phyloP scores from a whole-genome alignment of 495 filamentous ascomycete genomes.

The Rhizodiscina lignyota region DNA sequence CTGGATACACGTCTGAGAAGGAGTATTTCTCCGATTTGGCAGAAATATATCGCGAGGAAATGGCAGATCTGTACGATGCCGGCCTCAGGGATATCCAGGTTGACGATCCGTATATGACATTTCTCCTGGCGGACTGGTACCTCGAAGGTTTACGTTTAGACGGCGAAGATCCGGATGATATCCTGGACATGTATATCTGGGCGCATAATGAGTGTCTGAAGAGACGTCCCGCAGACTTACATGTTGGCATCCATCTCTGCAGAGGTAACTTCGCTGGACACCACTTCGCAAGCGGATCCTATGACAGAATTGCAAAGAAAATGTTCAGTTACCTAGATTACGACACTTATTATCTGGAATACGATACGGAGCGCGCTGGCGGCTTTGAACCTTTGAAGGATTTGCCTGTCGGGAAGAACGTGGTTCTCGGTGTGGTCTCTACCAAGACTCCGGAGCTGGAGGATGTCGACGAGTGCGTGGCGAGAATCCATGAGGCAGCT shows the following conservation, averaged over 20 bases:
- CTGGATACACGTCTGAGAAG: constrained; percentile 39
- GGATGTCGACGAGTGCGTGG: constrained; percentile 41
- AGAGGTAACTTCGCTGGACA: constrained; percentile 34
- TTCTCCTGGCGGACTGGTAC: constrained; percentile 50
- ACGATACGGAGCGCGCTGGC: constrained; percentile 48
- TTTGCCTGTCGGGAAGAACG: constrained; percentile 46
- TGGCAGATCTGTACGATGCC: constrained; percentile 41
- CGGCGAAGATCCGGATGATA: constrained; percentile 35
- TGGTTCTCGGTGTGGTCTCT: constrained; percentile 48
- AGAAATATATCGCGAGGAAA: constrained; percentile 40
- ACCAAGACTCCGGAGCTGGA: constrained; percentile 47
- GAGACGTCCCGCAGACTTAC: constrained; percentile 39
- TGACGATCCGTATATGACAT: constrained; percentile 47
- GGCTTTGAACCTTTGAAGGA: constrained; percentile 47
- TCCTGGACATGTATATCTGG: constrained; percentile 42
- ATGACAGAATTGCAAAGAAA: constrained; percentile 49
- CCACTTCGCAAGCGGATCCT: constrained; percentile 49
- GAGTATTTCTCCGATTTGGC: constrained; percentile 47
- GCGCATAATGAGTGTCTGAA: constrained; percentile 45
- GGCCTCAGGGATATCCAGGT: constrained; percentile 48
- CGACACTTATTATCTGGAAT: constrained; percentile 54
- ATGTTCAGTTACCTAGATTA: constrained; percentile 48
- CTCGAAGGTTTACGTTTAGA: constrained; percentile 43
- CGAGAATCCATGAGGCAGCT: constrained; percentile 39
- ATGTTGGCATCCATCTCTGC: constrained; percentile 51